Evolutionary conservation across 352 stramenopile species (phyloP), one percentile per base, ranked within the genome.

Genomic region (Aphanomyces invadans): DNA sequence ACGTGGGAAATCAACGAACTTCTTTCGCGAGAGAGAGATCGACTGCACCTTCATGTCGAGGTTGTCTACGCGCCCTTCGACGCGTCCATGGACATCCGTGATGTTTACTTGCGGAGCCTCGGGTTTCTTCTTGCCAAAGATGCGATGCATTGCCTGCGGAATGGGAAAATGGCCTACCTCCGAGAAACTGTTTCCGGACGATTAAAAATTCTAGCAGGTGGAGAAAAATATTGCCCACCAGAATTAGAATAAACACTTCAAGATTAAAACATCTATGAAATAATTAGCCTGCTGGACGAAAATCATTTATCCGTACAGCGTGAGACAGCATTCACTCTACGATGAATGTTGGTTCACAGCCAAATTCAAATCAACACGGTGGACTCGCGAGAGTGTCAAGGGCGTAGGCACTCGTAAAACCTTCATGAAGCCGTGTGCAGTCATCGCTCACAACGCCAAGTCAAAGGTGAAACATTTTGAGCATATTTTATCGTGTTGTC

Each of bases 71-170:
- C 83, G 82, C 26, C 78, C 83, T 55, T 92, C 82, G 64, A 94
- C 79, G 49, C 85, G 83, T 28, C 72, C 74, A 39, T 79, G 79
- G n/a, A 91, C 81, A 81, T 92, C 86, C 19, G 73, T 76, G 46
- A 91, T 80, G 74, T 91, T 90, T n/a, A 91, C 74, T 38, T 72
- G 44, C 33, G 84, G 83, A 44, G 61, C 74, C 68, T 92, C 81
- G 12, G 75, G 74, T 57, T 92, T 89, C 76, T 91, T 92, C 71
- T 86, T 86, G 59, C 81, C 83, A 73, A 94, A 94, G 75, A 94
- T 88, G 63, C 83, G 79, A 53, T 92, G 86, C 86, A 92, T 91
- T 21, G 9, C 49, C 17, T 23, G 28, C 2, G 21, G 46, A 15
- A 23, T 25, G 62, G 25, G 26, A 56, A 65, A 64, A 19, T 65